Evolutionary conservation across 345 rosid species (phyloP).

Genomic region (Murraya koenigii): DNA sequence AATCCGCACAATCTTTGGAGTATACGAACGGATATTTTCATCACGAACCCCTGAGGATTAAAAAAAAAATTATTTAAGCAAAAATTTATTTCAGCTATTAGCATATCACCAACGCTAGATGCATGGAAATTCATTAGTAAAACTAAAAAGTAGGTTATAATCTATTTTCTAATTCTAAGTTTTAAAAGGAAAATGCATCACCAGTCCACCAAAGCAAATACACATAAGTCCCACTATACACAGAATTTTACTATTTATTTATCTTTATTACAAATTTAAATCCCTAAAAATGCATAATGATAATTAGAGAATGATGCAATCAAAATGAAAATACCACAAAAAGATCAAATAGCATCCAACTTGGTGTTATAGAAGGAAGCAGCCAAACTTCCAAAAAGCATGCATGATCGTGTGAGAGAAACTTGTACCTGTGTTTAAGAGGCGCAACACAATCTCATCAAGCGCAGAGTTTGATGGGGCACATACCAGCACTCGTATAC

Average conservation of each 20-base stretch:
- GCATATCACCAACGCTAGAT: background rate
- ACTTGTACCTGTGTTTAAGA: constrained; percentile 65
- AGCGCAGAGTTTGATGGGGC: constrained; percentile 99
- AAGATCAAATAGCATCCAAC: background rate
- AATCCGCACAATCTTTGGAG: constrained; percentile 88
- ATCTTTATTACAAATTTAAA: too few species aligned
- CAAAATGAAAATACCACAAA: background rate
- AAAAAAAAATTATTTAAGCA: constrained; percentile 5
- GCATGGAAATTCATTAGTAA: too few species aligned
- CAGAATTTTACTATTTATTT: background rate
- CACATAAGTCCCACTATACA: background rate
- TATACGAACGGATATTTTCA: constrained; percentile 69
- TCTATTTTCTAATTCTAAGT: too few species aligned
- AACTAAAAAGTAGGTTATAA: too few species aligned
- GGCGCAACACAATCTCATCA: constrained; percentile 91
- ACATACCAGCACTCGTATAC: constrained; percentile 82
- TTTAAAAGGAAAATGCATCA: too few species aligned
- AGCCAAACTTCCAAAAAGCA: background rate
- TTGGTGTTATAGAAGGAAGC: background rate
- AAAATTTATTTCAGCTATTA: background rate
- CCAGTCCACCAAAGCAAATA: background rate
- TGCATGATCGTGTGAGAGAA: background rate
- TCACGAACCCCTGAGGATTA: constrained; percentile 65
- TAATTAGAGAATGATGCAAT: background rate
- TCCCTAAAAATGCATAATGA: background rate